Conservation (phyloP, 2,329 filamentous ascomycete genomes). For the Botryotinia globosa region DNA sequence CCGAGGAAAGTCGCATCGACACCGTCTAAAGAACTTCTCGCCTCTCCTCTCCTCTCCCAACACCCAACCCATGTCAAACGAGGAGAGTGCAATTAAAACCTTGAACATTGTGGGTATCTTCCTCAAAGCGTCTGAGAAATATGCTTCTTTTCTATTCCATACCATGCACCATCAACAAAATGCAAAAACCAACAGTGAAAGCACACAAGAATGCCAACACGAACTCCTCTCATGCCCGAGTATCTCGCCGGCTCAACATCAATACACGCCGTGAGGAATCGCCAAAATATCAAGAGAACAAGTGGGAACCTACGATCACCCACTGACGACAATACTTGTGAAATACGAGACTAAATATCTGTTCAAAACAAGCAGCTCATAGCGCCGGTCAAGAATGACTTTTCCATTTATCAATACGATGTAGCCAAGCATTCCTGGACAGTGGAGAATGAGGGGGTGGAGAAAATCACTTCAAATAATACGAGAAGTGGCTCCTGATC, state of each 20-base stretch:
- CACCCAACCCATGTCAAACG: too few species aligned
- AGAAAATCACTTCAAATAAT: neutral
- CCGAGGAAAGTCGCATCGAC: fast-evolving
- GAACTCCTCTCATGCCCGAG: neutral
- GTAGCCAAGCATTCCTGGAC: neutral
- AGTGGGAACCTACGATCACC: neutral
- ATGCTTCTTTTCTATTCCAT: neutral
- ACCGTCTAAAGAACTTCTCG: neutral
- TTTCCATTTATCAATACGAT: neutral
- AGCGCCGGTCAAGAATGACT: neutral
- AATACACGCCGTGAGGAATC: neutral
- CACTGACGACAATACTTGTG: neutral
- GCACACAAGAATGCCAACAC: neutral
- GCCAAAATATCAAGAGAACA: neutral
- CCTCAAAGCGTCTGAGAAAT: neutral
- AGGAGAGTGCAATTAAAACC: neutral
- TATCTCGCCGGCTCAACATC: neutral
- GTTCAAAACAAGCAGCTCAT: neutral
- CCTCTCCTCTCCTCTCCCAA: neutral
- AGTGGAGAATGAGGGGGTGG: conserved; percentile 2
- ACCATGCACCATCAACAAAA: neutral
- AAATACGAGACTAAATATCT: neutral
- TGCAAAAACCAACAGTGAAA: neutral
- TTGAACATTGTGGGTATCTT: too few species aligned
- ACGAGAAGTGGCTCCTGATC: neutral